Conservation (phyloP, 2,329 filamentous ascomycete genomes). For the Aspergillus nomiae region DNA sequence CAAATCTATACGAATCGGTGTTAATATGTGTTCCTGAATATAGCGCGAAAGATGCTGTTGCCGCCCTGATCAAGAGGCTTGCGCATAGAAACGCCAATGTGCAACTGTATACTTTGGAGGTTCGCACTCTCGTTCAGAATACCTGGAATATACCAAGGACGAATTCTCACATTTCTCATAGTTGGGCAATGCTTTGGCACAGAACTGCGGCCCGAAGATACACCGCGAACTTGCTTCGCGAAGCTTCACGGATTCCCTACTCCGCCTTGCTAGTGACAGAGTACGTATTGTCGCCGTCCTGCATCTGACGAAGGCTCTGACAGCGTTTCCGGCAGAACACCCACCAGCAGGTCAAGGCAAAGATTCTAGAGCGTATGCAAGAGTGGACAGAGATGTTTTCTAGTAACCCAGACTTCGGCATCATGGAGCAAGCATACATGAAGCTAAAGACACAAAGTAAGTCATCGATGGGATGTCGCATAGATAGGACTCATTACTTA, state of each 20-base stretch:
- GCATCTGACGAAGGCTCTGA: background rate
- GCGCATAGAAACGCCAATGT: slow-evolving; percentile 95
- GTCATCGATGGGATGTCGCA: slow-evolving; percentile 16
- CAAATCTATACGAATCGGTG: background rate
- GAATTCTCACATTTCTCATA: slow-evolving; percentile 37
- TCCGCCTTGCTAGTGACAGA: slow-evolving; percentile 87
- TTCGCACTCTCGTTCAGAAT: slow-evolving; percentile 34
- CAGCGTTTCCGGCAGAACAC: slow-evolving; percentile 64
- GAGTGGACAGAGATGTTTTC: slow-evolving; percentile 96
- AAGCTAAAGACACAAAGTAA: slow-evolving; percentile 73
- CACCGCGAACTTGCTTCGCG: slow-evolving; percentile 88
- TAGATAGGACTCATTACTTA: slow-evolving; percentile 10
- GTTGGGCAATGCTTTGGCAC: slow-evolving; percentile 86
- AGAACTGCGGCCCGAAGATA: slow-evolving; percentile 85
- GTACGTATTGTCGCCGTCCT: slow-evolving; percentile 33
- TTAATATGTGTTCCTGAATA: slow-evolving; percentile 17
- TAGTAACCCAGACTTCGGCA: slow-evolving; percentile 84
- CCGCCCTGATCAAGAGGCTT: slow-evolving; percentile 86
- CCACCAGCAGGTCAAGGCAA: slow-evolving; percentile 92
- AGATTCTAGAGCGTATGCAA: slow-evolving; percentile 95
- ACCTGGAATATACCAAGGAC: background rate
- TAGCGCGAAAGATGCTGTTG: slow-evolving; percentile 78
- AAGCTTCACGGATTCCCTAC: slow-evolving; percentile 89
- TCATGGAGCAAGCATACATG: slow-evolving; percentile 95
- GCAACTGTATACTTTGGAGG: slow-evolving; percentile 90